Conservation (phyloP, 176 grass and related monocot species). For the Panicum miliaceum region DNA sequence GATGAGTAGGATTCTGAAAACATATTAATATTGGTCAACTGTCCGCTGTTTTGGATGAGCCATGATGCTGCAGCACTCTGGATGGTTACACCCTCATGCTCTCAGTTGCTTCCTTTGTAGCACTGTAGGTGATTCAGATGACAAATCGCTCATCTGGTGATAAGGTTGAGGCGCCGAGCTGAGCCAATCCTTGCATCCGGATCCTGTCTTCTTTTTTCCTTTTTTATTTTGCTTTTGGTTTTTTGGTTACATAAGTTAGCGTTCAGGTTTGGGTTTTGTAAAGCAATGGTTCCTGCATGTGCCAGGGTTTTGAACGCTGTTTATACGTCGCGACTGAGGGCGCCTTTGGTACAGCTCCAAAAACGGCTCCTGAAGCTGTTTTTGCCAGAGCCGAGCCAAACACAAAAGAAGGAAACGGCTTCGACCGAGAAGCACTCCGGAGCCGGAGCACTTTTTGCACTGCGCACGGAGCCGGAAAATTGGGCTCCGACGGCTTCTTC, state of each 20-base stretch:
- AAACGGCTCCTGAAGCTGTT: too few relatives aligned
- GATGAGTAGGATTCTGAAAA: background rate
- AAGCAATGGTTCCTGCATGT: conserved; percentile 41
- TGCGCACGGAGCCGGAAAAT: too few relatives aligned
- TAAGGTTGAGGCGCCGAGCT: background rate
- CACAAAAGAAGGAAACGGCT: too few relatives aligned
- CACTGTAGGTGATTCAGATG: background rate
- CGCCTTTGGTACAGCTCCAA: too few relatives aligned
- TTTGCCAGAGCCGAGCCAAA: too few relatives aligned
- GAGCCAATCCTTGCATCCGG: background rate
- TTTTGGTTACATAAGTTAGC: conserved; percentile 43
- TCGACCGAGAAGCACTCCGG: too few relatives aligned
- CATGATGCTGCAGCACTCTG: background rate
- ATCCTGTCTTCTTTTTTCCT: background rate
- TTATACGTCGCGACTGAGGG: conserved; percentile 1
- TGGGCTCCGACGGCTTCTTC: too few relatives aligned
- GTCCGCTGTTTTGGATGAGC: background rate
- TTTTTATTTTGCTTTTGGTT: background rate
- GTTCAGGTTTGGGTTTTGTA: conserved; percentile 36
- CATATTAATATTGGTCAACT: background rate
- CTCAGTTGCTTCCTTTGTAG: conserved; percentile 30
- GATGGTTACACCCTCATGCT: conserved; percentile 20
- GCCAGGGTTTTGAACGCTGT: conserved; percentile 26
- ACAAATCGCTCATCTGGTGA: conserved; percentile 36
- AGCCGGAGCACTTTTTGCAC: too few relatives aligned